A percentile compares a stretch with the other conserved stretches of the same genome.
Evolutionary conservation across 768 basidiomycete species (phyloP).

Genomic region (Kwoniella mangroviensis): DNA sequence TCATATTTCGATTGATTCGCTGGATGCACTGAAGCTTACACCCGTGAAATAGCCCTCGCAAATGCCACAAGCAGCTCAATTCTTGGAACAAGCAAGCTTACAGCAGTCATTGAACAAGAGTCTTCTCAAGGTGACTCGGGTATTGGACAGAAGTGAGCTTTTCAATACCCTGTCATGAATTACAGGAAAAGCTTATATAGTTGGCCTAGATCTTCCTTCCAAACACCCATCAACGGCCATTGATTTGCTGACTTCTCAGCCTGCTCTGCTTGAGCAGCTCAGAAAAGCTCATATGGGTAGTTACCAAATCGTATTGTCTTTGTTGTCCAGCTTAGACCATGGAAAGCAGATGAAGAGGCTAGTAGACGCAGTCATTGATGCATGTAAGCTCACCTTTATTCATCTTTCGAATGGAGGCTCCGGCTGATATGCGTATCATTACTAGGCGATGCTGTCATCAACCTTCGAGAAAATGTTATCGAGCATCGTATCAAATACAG

Average conservation of each 20-base stretch:
- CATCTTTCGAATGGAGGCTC: constrained; percentile 1
- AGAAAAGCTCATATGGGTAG: constrained; percentile 90
- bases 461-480: constrained; percentile 87
- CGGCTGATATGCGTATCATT: too few relatives aligned
- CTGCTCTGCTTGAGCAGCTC: constrained; percentile 78
- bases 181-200: constrained; percentile 5
- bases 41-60: constrained; percentile 28
- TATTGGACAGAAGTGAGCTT: constrained; percentile 51
- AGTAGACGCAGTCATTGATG: constrained; percentile 88
- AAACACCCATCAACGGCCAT: constrained; percentile 78
- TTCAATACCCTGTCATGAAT: not conserved
- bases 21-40: too few relatives aligned
- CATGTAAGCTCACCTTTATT: constrained; percentile 61
- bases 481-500: constrained; percentile 83
- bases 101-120: constrained; percentile 57
- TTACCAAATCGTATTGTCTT: constrained; percentile 85
- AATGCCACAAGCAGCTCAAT: constrained; percentile 50
- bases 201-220: constrained; percentile 66
- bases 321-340: constrained; percentile 89
- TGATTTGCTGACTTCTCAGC: constrained; percentile 78
- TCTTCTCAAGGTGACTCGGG: constrained; percentile 56
- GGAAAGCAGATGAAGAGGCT: constrained; percentile 83
- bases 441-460: constrained; percentile 85
- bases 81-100: constrained; percentile 54
- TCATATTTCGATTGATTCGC: too few relatives aligned